These are phyloP conservation scores for Mariannaea sp. DNA, from an alignment of 2,329 filamentous ascomycete species.

Conservation along the genomic window DNA sequence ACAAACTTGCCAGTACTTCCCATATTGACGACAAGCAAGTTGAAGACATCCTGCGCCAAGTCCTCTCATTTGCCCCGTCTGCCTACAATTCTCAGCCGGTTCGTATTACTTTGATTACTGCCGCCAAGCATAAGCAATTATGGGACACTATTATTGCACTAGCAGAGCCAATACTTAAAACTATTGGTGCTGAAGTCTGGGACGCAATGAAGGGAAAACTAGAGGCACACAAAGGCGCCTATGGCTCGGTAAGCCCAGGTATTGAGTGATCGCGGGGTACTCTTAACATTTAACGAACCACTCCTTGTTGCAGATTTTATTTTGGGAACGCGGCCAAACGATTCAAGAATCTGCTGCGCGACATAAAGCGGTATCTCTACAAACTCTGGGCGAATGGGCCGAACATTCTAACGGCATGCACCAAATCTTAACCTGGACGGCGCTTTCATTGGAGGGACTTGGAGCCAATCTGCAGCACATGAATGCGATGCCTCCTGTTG, in stretches of 20 bases:
- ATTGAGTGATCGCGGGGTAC: not conserved
- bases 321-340: conserved; percentile 30
- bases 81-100: conserved; percentile 35
- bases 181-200: conserved; percentile 29
- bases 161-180: conserved; percentile 27
- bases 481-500: conserved; percentile 30
- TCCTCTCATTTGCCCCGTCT: conserved; percentile 30
- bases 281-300: conserved; percentile 3
- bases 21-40: conserved; percentile 39
- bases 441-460: conserved; percentile 33
- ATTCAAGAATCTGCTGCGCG: conserved; percentile 24
- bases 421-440: conserved; percentile 34
- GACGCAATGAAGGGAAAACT: conserved; percentile 23
- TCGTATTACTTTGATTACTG: conserved; percentile 30
- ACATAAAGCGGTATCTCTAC: conserved; percentile 26
- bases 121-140: conserved; percentile 32
- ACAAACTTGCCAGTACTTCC: conserved; percentile 35
- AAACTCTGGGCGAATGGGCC: conserved; percentile 26
- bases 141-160: conserved; percentile 28
- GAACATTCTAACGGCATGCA: conserved; percentile 29
- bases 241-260: conserved; percentile 31
- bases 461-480: conserved; percentile 36
- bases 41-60: conserved; percentile 34
- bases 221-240: conserved; percentile 26
- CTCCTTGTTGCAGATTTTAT: conserved; percentile 24